A percentile compares a stretch with the other conserved stretches of the same genome.
Evolutionary conservation across 2,329 filamentous ascomycete genomes (phyloP).

Genomic region (Hypoxylon sp.): DNA sequence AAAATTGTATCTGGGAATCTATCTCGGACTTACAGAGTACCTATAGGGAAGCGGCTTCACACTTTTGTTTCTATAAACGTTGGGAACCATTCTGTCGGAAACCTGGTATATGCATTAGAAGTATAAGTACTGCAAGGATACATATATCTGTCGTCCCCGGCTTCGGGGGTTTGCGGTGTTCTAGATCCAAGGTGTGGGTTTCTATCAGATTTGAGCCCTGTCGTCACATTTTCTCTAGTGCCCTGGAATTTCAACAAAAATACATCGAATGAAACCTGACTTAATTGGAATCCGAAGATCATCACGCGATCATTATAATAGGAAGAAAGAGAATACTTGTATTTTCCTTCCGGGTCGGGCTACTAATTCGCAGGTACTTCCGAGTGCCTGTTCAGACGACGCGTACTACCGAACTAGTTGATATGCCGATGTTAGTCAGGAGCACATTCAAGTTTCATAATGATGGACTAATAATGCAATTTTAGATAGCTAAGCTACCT

Average conservation of each 20-base stretch:
- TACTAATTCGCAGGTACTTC: conserved; percentile 23
- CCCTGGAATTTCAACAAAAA: conserved; percentile 17
- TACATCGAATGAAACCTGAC: conserved; percentile 30
- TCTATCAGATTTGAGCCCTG: conserved; percentile 30
- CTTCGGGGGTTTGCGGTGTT: conserved; percentile 37
- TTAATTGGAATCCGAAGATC: conserved; percentile 23
- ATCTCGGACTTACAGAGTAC: conserved; percentile 10
- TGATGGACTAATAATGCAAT: conserved; percentile 23
- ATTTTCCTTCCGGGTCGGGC: conserved; percentile 34
- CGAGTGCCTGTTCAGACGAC: conserved; percentile 13
- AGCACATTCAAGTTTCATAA: conserved; percentile 12
- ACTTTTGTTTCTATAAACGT: conserved; percentile 9
- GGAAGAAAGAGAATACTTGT: conserved; percentile 5
- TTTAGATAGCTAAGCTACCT: conserved; percentile 2
- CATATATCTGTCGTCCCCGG: conserved; percentile 27
- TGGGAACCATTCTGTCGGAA: conserved; percentile 42
- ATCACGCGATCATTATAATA: conserved; percentile 38
- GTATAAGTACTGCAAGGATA: conserved; percentile 36
- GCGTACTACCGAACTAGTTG: conserved; percentile 27
- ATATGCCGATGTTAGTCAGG: conserved; percentile 4
- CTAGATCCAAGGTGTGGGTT: conserved; percentile 27
- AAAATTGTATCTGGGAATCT: not conserved
- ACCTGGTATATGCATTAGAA: conserved; percentile 21
- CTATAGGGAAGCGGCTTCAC: conserved; percentile 15
- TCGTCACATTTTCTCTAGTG: conserved; percentile 22